Evolutionary conservation across 164 flowering plant species (phyloP).

Genomic region (Malania oleifera): DNA sequence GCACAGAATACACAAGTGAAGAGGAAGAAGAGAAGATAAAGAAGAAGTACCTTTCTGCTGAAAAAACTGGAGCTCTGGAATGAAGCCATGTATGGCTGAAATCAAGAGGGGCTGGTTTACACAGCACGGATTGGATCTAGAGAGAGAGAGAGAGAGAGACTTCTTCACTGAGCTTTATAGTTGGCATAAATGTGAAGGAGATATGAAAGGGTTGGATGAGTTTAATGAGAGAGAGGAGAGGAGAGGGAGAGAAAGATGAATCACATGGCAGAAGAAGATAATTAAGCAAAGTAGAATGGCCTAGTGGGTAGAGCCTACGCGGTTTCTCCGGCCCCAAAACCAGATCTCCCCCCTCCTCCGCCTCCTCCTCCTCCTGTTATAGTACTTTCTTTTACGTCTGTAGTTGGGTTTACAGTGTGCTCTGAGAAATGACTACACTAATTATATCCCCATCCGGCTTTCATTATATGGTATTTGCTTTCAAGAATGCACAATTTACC

Average conservation of each 20-base stretch:
- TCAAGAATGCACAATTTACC: no score
- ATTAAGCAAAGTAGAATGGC: no score
- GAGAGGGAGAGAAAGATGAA: constrained; percentile 8
- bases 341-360: no score
- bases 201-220: constrained; percentile 3
- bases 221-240: constrained; percentile 10
- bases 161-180: neutral
- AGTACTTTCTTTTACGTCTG: no score
- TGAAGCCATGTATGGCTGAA: constrained; percentile 24
- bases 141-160: constrained; percentile 13
- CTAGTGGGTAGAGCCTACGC: constrained; percentile 20
- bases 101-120: neutral
- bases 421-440: no score
- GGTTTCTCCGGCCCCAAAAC: constrained; percentile 14
- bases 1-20: constrained; percentile 17
- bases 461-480: no score
- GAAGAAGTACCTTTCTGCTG: constrained; percentile 31
- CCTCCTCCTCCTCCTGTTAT: no score
- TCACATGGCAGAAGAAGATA: constrained; percentile 15
- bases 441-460: no score
- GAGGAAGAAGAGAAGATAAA: constrained; percentile 21
- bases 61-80: constrained; percentile 7
- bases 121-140: constrained; percentile 10
- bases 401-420: no score
- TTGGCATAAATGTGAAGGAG: neutral